These are phyloP conservation scores for Cudoniella acicularis DNA, from an alignment of 495 filamentous ascomycete genomes.

Conservation along the genomic window DNA sequence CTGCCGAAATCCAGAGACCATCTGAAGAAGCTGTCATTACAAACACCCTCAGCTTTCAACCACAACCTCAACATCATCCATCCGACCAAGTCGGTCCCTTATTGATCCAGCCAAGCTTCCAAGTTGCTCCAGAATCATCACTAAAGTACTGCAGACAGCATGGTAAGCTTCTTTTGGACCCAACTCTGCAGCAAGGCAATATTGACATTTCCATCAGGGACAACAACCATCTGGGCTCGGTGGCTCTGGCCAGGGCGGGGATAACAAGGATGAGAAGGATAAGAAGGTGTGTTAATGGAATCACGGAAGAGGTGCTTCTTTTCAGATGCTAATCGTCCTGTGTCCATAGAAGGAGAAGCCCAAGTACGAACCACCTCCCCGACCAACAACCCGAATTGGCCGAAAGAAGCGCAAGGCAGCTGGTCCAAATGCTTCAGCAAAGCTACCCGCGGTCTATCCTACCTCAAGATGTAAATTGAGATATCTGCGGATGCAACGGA, in stretches of 20 bases:
- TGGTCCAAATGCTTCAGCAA: constrained; percentile 88
- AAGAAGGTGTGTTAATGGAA: constrained; percentile 67
- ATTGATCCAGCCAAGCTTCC: not conserved
- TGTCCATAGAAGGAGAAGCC: constrained; percentile 89
- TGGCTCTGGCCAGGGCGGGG: constrained; percentile 57
- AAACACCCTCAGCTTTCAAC: constrained; percentile 20
- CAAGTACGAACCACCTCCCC: constrained; percentile 97
- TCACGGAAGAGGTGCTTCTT: not conserved
- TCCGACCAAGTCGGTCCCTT: constrained; percentile 2
- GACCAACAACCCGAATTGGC: constrained; percentile 95
- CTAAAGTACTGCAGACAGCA: constrained; percentile 12
- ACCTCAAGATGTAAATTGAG: constrained; percentile 96
- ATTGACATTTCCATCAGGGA: constrained; percentile 46
- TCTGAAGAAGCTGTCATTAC: constrained; percentile 12
- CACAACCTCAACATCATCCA: constrained; percentile 14
- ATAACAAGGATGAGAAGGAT: constrained; percentile 84
- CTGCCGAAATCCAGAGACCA: constrained; percentile 6
- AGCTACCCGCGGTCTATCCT: constrained; percentile 89
- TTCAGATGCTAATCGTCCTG: constrained; percentile 10
- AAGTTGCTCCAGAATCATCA: constrained; percentile 2
- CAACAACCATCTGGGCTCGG: constrained; percentile 88
- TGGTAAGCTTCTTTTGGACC: constrained; percentile 21
- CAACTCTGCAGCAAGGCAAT: constrained; percentile 2
- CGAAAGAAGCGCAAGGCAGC: constrained; percentile 94
- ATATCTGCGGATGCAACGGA: constrained; percentile 94